Percentiles rank a stretch among this genome's conserved stretches.
Evolutionary conservation across 2,329 filamentous ascomycete genomes (phyloP).

Genomic region (Aulographum hederae): DNA sequence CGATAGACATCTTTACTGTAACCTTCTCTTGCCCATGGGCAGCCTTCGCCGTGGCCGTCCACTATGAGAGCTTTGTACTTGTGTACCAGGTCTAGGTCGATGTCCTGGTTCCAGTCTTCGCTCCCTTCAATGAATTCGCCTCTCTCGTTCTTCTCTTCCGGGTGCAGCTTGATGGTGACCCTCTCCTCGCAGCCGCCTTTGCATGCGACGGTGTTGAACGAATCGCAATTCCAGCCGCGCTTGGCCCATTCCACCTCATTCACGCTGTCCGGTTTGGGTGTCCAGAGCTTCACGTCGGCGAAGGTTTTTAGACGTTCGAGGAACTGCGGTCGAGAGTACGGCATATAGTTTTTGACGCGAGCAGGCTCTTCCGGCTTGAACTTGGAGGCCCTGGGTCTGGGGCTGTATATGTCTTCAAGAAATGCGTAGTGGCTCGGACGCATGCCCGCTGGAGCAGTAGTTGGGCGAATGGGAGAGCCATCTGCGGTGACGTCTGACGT

Average conservation of each 20-base stretch:
- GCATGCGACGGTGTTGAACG: conserved; percentile 46
- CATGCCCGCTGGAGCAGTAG: conserved; percentile 7
- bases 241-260: conserved; percentile 92
- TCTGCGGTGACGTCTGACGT: conserved; percentile 3
- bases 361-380: conserved; percentile 6
- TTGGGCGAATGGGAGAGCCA: conserved; percentile 9
- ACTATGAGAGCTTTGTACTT: conserved; percentile 59
- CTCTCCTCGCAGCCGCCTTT: conserved; percentile 65
- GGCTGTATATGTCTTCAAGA: conserved; percentile 11
- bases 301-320: conserved; percentile 70
- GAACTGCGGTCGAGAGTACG: conserved; percentile 69
- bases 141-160: conserved; percentile 33
- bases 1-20: conserved; percentile 62
- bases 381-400: conserved; percentile 5
- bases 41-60: conserved; percentile 59
- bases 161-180: conserved; percentile 61
- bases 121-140: conserved; percentile 16
- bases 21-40: conserved; percentile 72
- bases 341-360: conserved; percentile 70
- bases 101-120: conserved; percentile 18
- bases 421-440: conserved; percentile 3
- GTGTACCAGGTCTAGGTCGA: conserved; percentile 49
- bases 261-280: conserved; percentile 72
- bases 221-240: conserved; percentile 73
- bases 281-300: conserved; percentile 80